Percentiles rank a stretch among this genome's conserved stretches.
Evolutionary conservation across 2,329 filamentous ascomycete genomes (phyloP).

Genomic region (Fusarium foetens): DNA sequence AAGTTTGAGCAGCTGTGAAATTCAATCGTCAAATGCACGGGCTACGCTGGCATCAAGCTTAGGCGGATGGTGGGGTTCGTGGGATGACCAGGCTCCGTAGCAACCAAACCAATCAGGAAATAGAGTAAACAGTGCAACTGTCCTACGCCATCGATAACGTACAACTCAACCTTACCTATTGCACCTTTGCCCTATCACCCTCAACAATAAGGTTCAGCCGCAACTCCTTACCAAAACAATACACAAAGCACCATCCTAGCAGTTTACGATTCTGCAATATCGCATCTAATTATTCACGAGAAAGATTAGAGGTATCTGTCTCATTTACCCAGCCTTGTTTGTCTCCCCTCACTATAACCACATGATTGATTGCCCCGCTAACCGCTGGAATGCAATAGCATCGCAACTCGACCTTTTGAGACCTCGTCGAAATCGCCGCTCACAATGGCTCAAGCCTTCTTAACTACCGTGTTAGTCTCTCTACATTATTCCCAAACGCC

Average conservation of each 20-base stretch:
- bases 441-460: constrained; percentile 54
- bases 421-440: constrained; percentile 22
- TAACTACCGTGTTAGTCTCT: constrained; percentile 56
- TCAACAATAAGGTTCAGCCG: constrained; percentile 19
- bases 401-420: constrained; percentile 23
- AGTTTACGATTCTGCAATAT: constrained; percentile 14
- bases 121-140: constrained; percentile 45
- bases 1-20: neutral
- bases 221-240: constrained; percentile 12
- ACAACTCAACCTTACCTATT: constrained; percentile 15
- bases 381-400: constrained; percentile 53
- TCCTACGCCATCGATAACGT: constrained; percentile 29
- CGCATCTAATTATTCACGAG: constrained; percentile 6
- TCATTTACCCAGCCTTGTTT: constrained; percentile 25
- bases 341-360: constrained; percentile 22
- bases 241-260: constrained; percentile 15
- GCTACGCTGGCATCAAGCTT: neutral
- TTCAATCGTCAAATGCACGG: neutral
- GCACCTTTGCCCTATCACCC: constrained; percentile 26
- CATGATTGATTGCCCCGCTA: constrained; percentile 52
- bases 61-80: constrained; percentile 39
- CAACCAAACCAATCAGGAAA: constrained; percentile 49
- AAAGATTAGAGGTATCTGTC: constrained; percentile 23
- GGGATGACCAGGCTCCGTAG: constrained; percentile 35
- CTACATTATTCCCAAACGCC: neutral